A percentile compares a stretch with the other conserved stretches of the same genome.
phyloP scores from a whole-genome alignment of 2,329 filamentous ascomycete genomes.

The Diaporthe sp. region DNA sequence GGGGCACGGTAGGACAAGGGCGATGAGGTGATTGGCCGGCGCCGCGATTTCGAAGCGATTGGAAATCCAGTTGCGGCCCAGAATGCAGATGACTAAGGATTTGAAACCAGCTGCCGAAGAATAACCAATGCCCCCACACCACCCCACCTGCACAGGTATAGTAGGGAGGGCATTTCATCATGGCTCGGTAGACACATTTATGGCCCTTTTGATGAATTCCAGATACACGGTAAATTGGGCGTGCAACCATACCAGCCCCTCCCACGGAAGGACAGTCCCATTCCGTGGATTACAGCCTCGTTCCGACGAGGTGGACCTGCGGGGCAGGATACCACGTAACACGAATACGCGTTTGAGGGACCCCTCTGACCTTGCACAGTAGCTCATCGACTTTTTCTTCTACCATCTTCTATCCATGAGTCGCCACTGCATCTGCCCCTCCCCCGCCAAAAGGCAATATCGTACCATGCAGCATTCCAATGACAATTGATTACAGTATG shows the following conservation, averaged over 20 bases:
- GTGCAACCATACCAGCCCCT: not conserved
- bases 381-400: not conserved
- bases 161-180: not conserved
- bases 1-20: not conserved
- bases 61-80: not conserved
- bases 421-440: not conserved
- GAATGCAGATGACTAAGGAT: slow-evolving; percentile 36
- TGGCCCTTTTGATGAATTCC: slow-evolving; percentile 1
- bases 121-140: not conserved
- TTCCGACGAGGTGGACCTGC: not conserved
- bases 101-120: slow-evolving; percentile 30
- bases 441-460: not conserved
- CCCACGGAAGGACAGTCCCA: not conserved
- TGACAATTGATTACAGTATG: too few relatives aligned
- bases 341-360: slow-evolving; percentile 4
- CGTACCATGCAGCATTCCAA: not conserved
- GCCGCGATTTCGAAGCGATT: slow-evolving; percentile 37
- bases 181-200: not conserved
- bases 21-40: slow-evolving; percentile 15
- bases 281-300: not conserved
- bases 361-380: not conserved
- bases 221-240: not conserved
- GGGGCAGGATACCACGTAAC: not conserved
- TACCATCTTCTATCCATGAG: not conserved
- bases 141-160: not conserved